Evolutionary conservation across 179 eudicot species (phyloP).

Genomic region (Silene noctiflora): DNA sequence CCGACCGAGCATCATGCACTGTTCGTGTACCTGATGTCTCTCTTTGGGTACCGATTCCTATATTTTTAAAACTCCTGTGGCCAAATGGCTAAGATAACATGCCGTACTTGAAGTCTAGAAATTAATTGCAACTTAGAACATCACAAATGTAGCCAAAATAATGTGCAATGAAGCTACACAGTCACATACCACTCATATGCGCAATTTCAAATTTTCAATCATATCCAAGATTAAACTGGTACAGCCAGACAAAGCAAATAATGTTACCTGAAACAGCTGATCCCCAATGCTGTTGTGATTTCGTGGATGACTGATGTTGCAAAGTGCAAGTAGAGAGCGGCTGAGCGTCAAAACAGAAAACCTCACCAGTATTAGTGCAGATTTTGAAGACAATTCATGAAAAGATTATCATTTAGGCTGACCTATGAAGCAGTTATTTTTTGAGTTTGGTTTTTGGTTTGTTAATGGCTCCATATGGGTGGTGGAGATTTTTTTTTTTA

Average conservation of each 20-base stretch:
- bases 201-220: neutral
- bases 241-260: neutral
- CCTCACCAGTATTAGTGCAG: neutral
- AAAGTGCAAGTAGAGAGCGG: slow-evolving; percentile 69
- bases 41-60: neutral
- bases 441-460: no score
- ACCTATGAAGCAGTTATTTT: neutral
- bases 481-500: no score
- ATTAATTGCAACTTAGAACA: neutral
- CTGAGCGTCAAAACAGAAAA: slow-evolving; percentile 39
- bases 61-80: neutral
- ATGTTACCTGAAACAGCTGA: slow-evolving; percentile 89
- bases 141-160: neutral
- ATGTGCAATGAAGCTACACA: neutral
- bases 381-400: neutral
- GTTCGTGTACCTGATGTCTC: neutral
- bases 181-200: neutral
- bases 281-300: slow-evolving; percentile 91
- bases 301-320: slow-evolving; percentile 89
- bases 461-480: no score
- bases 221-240: slow-evolving; percentile 6
- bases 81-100: neutral
- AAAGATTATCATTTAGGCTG: neutral
- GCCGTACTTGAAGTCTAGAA: neutral
- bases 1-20: no score